Evolutionary conservation across 305 asterid genomes (phyloP), one percentile per base, ranked within the genome.

Genomic region (Fraxinus dipetala): DNA sequence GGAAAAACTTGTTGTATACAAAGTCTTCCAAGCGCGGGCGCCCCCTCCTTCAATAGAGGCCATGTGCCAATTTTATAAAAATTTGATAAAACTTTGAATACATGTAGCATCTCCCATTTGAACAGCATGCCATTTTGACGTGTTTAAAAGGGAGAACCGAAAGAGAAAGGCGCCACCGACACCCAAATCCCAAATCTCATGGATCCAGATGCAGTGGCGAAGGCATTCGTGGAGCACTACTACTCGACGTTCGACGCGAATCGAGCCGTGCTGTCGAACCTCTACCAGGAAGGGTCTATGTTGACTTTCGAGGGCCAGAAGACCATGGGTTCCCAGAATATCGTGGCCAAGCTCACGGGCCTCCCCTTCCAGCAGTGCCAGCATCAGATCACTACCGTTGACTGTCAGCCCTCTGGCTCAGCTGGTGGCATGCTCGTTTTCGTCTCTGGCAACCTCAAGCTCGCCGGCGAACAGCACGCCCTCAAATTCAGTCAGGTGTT

Each of bases 291-390:
- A 1, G 76, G 77, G 0, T 85, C 88, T 35, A 85, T 85, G 88
- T 74, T 85, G 79, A 85, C 83, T 11, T 85, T 85, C 70, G 88
- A 85, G 77, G 88, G 88, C 9, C 85, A 85, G 80, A 85, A 85
- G 35, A 79, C 73, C 74, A 48, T 48, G 80, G 88, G 86, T 48
- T 51, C 88, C 32, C 86, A 56, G n/a, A 85, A 79, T 84, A 83
- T 85, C 59, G 84, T 79, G 14, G 65, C 79, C 16, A 79, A 63
- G 40, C 78, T 76, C 4, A 82, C 48, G 7, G 3, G 56, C 7
- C 76, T 76, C 8, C 81, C 77, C 7, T 82, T 76, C 16, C 81
- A 76, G 78, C 81, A 67, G 73, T 81, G 84, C 45, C 59, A 81
- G 45, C 84, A 81, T 45, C 56, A 61, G 10, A 75, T 81, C 75